Evolutionary conservation across 345 rosid genomes (phyloP).

Genomic region (Crucihimalaya himalaica): DNA sequence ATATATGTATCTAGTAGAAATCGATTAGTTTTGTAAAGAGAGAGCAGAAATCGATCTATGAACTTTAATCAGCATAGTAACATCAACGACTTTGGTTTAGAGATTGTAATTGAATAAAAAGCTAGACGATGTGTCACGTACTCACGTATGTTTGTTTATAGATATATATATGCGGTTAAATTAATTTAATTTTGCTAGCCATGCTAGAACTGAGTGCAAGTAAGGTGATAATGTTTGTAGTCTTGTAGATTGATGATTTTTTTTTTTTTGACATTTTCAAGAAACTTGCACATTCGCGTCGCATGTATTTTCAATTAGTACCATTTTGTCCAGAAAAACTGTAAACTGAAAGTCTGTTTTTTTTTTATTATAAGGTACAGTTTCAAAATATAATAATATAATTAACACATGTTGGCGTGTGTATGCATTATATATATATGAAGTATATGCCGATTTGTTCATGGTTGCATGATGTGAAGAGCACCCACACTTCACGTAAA

Average conservation of each 20-base stretch:
- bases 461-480: conserved; percentile 43
- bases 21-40: background rate
- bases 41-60: background rate
- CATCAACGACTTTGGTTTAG: background rate
- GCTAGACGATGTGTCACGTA: background rate
- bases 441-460: conserved; percentile 31
- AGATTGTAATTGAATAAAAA: background rate
- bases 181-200: background rate
- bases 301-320: background rate
- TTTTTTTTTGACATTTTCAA: background rate
- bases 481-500: conserved; percentile 41
- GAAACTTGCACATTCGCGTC: background rate
- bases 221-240: background rate
- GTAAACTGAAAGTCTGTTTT: conserved; percentile 3
- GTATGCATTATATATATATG: conserved; percentile 22
- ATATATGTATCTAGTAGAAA: background rate
- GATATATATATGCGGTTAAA: background rate
- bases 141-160: background rate
- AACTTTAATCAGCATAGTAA: background rate
- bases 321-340: background rate
- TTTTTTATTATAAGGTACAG: background rate
- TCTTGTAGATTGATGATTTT: background rate
- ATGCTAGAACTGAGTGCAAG: background rate
- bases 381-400: background rate
- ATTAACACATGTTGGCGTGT: conserved; percentile 31